These are phyloP conservation scores for Alternaria alternata DNA, from an alignment of 2,329 filamentous ascomycete genomes.

Conservation along the genomic window DNA sequence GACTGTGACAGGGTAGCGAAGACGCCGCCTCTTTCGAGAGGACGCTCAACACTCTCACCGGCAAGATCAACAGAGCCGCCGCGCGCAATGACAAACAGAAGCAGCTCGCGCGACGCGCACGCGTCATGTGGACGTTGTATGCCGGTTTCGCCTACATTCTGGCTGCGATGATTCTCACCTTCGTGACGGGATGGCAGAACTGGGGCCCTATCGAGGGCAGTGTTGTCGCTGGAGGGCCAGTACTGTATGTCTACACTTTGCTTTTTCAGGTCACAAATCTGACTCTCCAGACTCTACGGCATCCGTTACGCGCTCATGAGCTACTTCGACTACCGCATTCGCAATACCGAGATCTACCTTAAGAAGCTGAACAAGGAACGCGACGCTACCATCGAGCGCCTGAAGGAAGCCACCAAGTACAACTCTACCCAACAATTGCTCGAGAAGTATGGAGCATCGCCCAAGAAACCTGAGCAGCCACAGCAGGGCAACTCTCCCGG, in stretches of 20 bases:
- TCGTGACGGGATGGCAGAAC: constrained; percentile 85
- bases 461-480: constrained; percentile 53
- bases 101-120: constrained; percentile 76
- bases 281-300: constrained; percentile 74
- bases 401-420: constrained; percentile 95
- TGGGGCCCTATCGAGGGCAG: constrained; percentile 81
- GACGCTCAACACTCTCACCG: constrained; percentile 79
- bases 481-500: constrained; percentile 30
- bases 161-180: constrained; percentile 78
- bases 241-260: constrained; percentile 66
- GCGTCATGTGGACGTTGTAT: constrained; percentile 89
- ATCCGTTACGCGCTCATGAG: constrained; percentile 71
- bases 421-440: constrained; percentile 92
- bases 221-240: constrained; percentile 77
- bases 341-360: constrained; percentile 71
- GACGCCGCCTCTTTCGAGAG: constrained; percentile 95
- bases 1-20: constrained; percentile 69
- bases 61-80: constrained; percentile 80
- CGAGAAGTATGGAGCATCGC: constrained; percentile 84
- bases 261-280: constrained; percentile 13
- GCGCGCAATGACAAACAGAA: constrained; percentile 76
- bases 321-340: constrained; percentile 84
- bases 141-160: constrained; percentile 89
- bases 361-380: constrained; percentile 81
- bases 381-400: constrained; percentile 86